Percentiles rank a stretch among this genome's conserved stretches.
Conservation (phyloP, 306 rosid species). For the Hippophae tibetana region DNA sequence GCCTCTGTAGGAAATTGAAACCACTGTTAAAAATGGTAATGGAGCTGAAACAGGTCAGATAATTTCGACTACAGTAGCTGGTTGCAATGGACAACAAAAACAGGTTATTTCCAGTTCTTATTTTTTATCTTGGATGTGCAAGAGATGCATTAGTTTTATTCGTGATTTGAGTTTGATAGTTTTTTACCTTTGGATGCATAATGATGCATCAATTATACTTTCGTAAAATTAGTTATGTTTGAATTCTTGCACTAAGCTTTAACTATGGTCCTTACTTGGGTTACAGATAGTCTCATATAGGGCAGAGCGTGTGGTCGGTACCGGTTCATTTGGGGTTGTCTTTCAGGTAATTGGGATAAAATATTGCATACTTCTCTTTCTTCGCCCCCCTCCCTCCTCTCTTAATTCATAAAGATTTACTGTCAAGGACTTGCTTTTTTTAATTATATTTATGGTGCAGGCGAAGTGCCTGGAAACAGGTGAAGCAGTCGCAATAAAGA, state of each 20-base stretch:
- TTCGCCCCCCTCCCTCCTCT: conserved; percentile 4
- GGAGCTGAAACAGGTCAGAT: conserved; percentile 87
- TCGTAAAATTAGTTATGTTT: conserved; percentile 3
- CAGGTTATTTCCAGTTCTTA: conserved; percentile 38
- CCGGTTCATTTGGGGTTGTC: conserved; percentile 90
- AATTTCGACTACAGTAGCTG: conserved; percentile 66
- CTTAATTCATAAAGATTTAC: background rate
- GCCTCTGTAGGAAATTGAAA: conserved; percentile 53
- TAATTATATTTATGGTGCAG: conserved; percentile 25
- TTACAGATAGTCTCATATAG: conserved; percentile 72
- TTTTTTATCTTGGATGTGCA: background rate
- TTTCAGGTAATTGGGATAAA: conserved; percentile 57
- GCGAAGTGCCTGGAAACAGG: conserved; percentile 85
- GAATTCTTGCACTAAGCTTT: background rate
- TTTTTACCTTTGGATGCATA: background rate
- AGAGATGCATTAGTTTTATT: background rate
- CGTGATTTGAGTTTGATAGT: background rate
- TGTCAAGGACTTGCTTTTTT: background rate
- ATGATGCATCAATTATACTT: background rate
- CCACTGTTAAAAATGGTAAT: conserved; percentile 51
- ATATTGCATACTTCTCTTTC: conserved; percentile 6
- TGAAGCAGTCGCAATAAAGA: conserved; percentile 78
- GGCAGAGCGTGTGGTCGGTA: conserved; percentile 97
- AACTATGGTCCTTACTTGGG: conserved; percentile 15
- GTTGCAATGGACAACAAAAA: conserved; percentile 72